phyloP scores from a whole-genome alignment of 139 green algal species.

The Chlamydomonas schloesseri region DNA sequence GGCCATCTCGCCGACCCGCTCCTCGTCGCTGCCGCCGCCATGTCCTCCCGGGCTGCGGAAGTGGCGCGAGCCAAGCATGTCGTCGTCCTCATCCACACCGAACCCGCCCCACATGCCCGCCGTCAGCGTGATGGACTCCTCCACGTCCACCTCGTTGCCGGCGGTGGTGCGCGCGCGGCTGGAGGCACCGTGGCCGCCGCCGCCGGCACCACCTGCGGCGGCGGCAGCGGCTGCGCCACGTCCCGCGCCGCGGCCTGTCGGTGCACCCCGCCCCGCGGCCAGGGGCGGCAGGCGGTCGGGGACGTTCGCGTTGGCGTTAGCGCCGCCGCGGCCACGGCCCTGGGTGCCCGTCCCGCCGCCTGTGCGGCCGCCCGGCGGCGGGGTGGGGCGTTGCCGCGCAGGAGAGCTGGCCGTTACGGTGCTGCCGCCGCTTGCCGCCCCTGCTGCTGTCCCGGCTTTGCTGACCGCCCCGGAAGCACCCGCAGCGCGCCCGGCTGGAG shows the following conservation, averaged over 20 bases:
- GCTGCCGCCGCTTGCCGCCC: too few relatives aligned
- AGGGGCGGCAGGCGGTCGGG: conserved; percentile 11
- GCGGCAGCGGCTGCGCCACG: not conserved
- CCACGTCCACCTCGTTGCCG: conserved; percentile 28
- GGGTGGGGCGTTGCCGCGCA: not conserved
- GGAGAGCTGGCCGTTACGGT: not conserved
- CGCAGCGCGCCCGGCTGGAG: too few relatives aligned
- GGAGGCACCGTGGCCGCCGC: not conserved
- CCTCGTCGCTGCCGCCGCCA: not conserved
- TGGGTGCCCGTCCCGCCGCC: not conserved
- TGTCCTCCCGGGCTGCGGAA: conserved; percentile 1
- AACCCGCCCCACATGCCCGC: conserved; percentile 36
- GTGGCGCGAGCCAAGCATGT: conserved; percentile 42
- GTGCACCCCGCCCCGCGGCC: not conserved
- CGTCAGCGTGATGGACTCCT: conserved; percentile 42
- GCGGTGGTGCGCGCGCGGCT: not conserved
- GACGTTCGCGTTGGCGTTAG: not conserved
- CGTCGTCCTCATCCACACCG: conserved; percentile 52
- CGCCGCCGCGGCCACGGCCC: not conserved
- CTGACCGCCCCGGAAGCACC: too few relatives aligned
- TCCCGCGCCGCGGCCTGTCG: too few relatives aligned
- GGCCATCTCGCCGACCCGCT: not conserved
- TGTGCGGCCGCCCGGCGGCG: not conserved
- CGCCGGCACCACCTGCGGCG: too few relatives aligned
- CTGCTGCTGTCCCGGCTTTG: too few relatives aligned